These are phyloP conservation scores for Schizophyllum amplum DNA, from an alignment of 1,284 basidiomycete species.

Conservation along the genomic window DNA sequence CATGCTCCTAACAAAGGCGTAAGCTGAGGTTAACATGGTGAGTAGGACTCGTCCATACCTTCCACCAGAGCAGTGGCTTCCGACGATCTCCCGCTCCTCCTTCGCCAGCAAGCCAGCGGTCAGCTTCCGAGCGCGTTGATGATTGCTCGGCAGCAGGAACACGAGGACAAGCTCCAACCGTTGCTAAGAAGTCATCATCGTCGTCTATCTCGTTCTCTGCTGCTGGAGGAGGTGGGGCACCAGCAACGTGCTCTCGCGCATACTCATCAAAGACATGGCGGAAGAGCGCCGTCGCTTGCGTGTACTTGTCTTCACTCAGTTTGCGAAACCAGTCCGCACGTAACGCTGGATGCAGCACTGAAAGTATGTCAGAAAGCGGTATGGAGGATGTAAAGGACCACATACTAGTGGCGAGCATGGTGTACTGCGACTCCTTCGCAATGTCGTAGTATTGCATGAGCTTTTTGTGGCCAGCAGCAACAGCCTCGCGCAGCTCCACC, in stretches of 20 bases:
- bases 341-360: constrained; percentile 7
- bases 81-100: neutral
- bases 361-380: neutral
- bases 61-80: constrained; percentile 4
- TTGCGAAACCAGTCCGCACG: constrained; percentile 5
- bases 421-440: constrained; percentile 5
- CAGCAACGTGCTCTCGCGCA: too few relatives aligned
- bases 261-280: too few relatives aligned
- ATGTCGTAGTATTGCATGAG: constrained; percentile 4
- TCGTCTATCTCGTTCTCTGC: too few relatives aligned
- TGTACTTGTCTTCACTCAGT: neutral
- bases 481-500: neutral
- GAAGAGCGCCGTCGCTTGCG: too few relatives aligned
- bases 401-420: constrained; percentile 4
- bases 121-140: too few relatives aligned
- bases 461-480: constrained; percentile 1
- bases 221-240: too few relatives aligned
- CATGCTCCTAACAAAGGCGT: constrained; percentile 1
- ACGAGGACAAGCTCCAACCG: too few relatives aligned
- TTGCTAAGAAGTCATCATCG: too few relatives aligned
- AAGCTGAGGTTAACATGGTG: neutral
- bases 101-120: too few relatives aligned
- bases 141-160: too few relatives aligned
- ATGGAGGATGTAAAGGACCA: neutral
- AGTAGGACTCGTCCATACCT: neutral